Conservation (phyloP, 176 grass and related monocot genomes). For the Tuctoria greenei region DNA sequence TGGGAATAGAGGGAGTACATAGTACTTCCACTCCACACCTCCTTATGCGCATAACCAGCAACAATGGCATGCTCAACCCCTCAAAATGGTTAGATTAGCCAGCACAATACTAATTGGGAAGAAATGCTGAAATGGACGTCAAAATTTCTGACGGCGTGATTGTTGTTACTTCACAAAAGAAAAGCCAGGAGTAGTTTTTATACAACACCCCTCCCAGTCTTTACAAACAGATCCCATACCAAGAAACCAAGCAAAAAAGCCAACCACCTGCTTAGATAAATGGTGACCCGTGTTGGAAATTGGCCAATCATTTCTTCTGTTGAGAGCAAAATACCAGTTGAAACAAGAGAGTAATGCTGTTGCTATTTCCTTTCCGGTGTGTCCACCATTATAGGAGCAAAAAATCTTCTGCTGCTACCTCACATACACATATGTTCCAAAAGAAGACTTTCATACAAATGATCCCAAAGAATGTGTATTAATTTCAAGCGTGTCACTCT, state of each 20-base stretch:
- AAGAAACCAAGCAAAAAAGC: constrained; percentile 18
- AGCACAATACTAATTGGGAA: not conserved
- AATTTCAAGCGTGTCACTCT: constrained; percentile 41
- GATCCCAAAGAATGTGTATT: constrained; percentile 45
- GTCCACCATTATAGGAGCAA: constrained; percentile 11
- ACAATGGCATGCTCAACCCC: not conserved
- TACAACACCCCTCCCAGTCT: constrained; percentile 31
- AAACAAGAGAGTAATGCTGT: not conserved
- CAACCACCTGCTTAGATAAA: constrained; percentile 15
- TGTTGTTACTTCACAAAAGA: not conserved
- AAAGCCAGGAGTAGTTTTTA: constrained; percentile 26
- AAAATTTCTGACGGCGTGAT: not conserved
- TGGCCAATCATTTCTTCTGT: not conserved
- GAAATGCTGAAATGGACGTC: not conserved
- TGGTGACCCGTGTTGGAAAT: constrained; percentile 7
- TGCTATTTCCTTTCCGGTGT: not conserved
- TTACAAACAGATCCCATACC: constrained; percentile 21
- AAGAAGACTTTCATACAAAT: constrained; percentile 15
- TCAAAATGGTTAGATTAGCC: not conserved
- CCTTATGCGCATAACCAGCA: no score
- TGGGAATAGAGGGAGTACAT: no score
- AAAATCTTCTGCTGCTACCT: constrained; percentile 8
- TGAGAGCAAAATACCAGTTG: constrained; percentile 16
- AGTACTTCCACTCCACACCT: no score
- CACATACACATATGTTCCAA: constrained; percentile 17